Conservation (phyloP, 2,329 filamentous ascomycete genomes). For the Cordyceps fumosorosea region DNA sequence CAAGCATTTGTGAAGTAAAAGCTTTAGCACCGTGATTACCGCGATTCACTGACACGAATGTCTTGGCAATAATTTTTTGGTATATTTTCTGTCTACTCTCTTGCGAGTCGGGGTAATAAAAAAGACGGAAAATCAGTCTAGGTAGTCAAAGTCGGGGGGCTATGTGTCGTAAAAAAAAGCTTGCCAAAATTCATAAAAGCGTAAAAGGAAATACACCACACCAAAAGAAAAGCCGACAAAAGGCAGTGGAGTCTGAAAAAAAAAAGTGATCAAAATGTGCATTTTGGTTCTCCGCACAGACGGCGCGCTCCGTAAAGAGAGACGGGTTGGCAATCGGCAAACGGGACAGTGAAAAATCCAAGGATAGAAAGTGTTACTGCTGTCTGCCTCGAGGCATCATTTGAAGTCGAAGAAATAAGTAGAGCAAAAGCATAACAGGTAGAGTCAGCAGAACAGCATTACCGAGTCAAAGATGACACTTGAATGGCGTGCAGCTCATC, state of each 20-base stretch:
- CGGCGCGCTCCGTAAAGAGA: neutral
- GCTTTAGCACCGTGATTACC: no score
- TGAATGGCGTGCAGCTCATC: neutral
- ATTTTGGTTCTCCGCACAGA: neutral
- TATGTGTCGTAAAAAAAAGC: conserved; percentile 2
- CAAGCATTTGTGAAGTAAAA: neutral
- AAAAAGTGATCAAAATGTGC: neutral
- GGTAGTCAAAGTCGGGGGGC: neutral
- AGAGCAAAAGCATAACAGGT: neutral
- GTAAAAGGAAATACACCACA: neutral
- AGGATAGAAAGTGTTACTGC: neutral
- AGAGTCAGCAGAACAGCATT: neutral
- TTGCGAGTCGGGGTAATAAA: neutral
- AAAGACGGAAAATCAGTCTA: neutral
- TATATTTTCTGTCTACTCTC: conserved; percentile 2
- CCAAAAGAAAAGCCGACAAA: neutral
- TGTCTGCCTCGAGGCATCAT: neutral
- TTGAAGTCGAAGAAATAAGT: neutral
- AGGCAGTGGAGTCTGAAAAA: neutral
- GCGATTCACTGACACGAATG: no score
- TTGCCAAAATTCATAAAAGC: conserved; percentile 3
- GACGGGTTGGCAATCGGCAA: neutral
- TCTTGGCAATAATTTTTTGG: neutral
- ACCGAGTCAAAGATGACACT: neutral
- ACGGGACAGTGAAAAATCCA: neutral